Percentiles rank a stretch among this genome's conserved stretches.
phyloP scores from a whole-genome alignment of 1,284 basidiomycete species.

The Cutaneotrichosporon cavernicola region DNA sequence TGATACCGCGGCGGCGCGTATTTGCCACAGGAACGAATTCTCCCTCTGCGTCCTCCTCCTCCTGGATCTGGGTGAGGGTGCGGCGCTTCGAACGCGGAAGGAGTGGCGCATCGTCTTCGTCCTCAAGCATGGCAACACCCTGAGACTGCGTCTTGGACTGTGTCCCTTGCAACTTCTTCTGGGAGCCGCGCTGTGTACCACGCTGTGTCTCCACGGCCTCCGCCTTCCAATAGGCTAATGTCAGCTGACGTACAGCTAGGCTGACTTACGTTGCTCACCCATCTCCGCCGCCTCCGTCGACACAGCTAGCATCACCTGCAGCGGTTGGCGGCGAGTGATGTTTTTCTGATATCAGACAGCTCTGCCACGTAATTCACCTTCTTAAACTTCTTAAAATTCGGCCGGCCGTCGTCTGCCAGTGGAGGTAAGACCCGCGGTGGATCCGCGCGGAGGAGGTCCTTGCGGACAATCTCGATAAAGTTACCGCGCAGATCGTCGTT shows the following conservation, averaged over 20 bases:
- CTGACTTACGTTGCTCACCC: constrained; percentile 44
- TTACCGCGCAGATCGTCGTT: constrained; percentile 74
- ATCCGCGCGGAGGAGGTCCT: constrained; percentile 57
- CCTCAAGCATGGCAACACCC: constrained; percentile 18
- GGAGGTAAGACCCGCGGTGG: constrained; percentile 22
- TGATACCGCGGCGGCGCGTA: constrained; percentile 17
- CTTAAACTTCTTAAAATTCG: constrained; percentile 85
- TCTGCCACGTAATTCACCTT: constrained; percentile 58
- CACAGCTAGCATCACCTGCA: constrained; percentile 39
- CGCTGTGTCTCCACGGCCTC: constrained; percentile 22
- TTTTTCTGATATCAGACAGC: constrained; percentile 41
- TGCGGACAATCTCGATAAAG: constrained; percentile 71
- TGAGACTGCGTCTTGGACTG: constrained; percentile 5
- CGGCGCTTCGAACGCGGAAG: constrained; percentile 28
- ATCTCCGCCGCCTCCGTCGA: constrained; percentile 43
- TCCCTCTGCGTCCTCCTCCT: constrained; percentile 35
- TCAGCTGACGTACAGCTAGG: background rate
- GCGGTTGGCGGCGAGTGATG: constrained; percentile 36
- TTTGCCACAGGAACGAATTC: constrained; percentile 19
- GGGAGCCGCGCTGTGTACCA: background rate
- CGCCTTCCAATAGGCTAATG: constrained; percentile 44
- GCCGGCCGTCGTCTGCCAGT: constrained; percentile 58
- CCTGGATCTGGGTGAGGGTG: constrained; percentile 22
- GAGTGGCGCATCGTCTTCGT: constrained; percentile 41
- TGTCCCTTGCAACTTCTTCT: constrained; percentile 12